Conservation (phyloP, 2,329 filamentous ascomycete genomes). For the Aspergillus ustus region DNA sequence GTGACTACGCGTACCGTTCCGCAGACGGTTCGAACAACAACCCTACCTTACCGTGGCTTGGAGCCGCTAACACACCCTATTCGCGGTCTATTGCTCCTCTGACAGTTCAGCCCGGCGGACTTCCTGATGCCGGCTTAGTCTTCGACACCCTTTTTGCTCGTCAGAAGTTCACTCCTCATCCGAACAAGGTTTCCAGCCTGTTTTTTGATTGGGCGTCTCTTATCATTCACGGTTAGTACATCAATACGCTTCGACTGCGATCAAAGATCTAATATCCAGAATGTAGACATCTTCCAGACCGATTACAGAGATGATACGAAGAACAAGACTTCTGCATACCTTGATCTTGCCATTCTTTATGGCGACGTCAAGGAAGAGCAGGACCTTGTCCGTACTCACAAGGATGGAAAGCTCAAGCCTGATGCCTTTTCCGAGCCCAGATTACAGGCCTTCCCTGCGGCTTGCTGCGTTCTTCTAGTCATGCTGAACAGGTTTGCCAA, state of each 20-base stretch:
- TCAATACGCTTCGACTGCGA: no score
- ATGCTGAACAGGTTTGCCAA: constrained; percentile 62
- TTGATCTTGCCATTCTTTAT: constrained; percentile 74
- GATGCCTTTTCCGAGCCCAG: constrained; percentile 75
- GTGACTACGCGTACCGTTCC: constrained; percentile 67
- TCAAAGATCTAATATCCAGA: background rate
- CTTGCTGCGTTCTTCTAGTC: constrained; percentile 71
- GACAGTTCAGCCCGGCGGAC: constrained; percentile 63
- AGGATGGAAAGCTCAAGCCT: constrained; percentile 72
- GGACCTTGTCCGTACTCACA: constrained; percentile 62
- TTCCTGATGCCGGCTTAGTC: constrained; percentile 66
- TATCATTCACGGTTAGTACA: constrained; percentile 66
- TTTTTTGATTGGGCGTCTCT: constrained; percentile 76
- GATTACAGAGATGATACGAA: constrained; percentile 63
- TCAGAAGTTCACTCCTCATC: constrained; percentile 56
- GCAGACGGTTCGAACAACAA: constrained; percentile 77
- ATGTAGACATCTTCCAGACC: constrained; percentile 70
- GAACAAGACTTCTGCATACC: constrained; percentile 72
- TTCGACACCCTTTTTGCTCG: constrained; percentile 52
- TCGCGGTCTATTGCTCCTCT: constrained; percentile 66
- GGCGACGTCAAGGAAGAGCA: constrained; percentile 62
- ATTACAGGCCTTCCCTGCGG: constrained; percentile 71
- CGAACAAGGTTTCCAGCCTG: constrained; percentile 73
- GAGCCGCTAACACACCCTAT: constrained; percentile 70
- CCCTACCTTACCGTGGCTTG: constrained; percentile 66